Base-by-base conservation (phyloP, 2,329 filamentous ascomycete genomes). In the Scolecobasidium constrictum region DNA sequence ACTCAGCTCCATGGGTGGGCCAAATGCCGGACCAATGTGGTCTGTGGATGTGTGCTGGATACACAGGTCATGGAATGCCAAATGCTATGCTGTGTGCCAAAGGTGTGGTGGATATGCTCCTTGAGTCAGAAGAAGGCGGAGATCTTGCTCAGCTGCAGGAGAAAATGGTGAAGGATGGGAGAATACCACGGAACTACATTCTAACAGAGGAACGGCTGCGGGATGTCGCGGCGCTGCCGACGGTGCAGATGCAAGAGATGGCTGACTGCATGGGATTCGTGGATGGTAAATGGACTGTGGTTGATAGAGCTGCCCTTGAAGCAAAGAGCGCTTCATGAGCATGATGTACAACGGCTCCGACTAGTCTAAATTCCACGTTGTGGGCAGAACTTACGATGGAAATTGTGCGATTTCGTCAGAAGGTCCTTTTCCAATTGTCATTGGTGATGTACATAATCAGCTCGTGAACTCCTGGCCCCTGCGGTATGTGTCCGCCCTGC, bases 1-100 rank as follows among this genome's bases (percentile, higher is more conserved):
- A 88, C 56, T 65, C 71, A 0, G 59, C 71, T 40, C 82, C 84
- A 0, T 87, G 79, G 78, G 78, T 88, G 2, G 84, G 83, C 0
- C 60, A 63, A 7, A 73, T 87, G n/a, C 77, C 78, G 1, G 75
- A 70, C n/a, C 65, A 60, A 15, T 56, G 67, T 3, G 78, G 78
- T 0, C 49, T 85, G 42, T 86, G 69, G 65, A 49, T 86, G 11
- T 72, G 71, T 47, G 80, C 71, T 3, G 82, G 78, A 3, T 86
- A 81, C 53, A 81, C 79, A 4, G 60, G 68, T 0, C 83, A 88
- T 57, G 84, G 84, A 0, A 86, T 87, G 82, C 81, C 83, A 16
- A 78, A 80, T 51, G 77, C 81, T 13, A 78, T 78, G 48, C 62
- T 85, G 33, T 78, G 74, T 50, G 83, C 73, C 2, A 73, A 77